These are phyloP conservation scores for Drosera capensis DNA, from an alignment of 148 eudicot species.

Conservation along the genomic window DNA sequence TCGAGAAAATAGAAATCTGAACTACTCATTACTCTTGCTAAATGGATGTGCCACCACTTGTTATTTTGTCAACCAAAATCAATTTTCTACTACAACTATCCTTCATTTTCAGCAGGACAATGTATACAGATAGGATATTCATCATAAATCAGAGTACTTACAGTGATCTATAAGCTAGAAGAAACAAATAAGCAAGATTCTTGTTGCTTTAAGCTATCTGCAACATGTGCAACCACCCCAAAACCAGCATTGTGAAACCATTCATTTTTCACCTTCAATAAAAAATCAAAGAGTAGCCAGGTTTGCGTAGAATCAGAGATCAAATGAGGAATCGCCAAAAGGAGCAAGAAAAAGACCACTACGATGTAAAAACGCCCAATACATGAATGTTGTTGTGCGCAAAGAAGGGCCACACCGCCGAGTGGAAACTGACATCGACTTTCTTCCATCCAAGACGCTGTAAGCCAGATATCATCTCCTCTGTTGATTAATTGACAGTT, in stretches of 20 bases:
- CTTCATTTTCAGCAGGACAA: too few relatives aligned
- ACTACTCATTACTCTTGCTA: too few relatives aligned
- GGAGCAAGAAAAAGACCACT: not conserved
- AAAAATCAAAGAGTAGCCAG: not conserved
- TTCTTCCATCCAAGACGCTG: conserved; percentile 86
- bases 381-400: conserved; percentile 97
- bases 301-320: not conserved
- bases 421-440: conserved; percentile 96
- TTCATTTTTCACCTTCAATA: conserved; percentile 76
- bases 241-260: conserved; percentile 91
- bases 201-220: conserved; percentile 60
- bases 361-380: conserved; percentile 2
- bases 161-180: conserved; percentile 58
- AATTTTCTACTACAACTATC: too few relatives aligned
- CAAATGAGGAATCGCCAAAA: not conserved
- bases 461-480: conserved; percentile 91
- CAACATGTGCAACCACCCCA: conserved; percentile 91
- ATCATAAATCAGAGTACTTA: too few relatives aligned
- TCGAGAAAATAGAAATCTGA: too few relatives aligned
- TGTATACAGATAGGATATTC: too few relatives aligned
- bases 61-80: too few relatives aligned
- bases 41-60: too few relatives aligned
- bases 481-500: conserved; percentile 23
- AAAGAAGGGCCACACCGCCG: conserved; percentile 87
- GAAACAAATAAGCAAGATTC: conserved; percentile 31